Evolutionary conservation across 2,329 filamentous ascomycete species (phyloP).

Genomic region (Teratosphaeriaceae sp.): DNA sequence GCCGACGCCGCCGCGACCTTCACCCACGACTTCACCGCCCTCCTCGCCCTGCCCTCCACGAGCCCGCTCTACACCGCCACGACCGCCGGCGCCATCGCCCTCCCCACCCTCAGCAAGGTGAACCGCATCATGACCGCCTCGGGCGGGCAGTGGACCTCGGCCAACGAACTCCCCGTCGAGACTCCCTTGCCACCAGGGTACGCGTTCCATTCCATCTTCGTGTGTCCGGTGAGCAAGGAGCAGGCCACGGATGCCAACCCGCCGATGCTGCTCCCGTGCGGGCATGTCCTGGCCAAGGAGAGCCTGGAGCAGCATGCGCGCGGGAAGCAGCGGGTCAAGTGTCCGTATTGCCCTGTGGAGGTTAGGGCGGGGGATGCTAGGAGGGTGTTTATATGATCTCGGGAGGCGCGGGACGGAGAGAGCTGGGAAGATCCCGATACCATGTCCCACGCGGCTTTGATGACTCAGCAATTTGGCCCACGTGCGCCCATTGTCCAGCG

Average conservation of each 20-base stretch:
- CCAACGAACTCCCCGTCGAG: slow-evolving; percentile 76
- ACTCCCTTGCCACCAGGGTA: slow-evolving; percentile 57
- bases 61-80: slow-evolving; percentile 89
- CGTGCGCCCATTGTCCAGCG: too few relatives aligned
- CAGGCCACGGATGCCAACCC: slow-evolving; percentile 90
- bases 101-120: slow-evolving; percentile 84
- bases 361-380: slow-evolving; percentile 69
- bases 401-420: too few relatives aligned
- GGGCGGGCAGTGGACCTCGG: slow-evolving; percentile 89
- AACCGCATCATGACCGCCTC: slow-evolving; percentile 81
- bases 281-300: slow-evolving; percentile 86
- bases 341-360: slow-evolving; percentile 89
- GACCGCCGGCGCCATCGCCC: slow-evolving; percentile 84
- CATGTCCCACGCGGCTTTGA: too few relatives aligned
- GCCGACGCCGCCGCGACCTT: slow-evolving; percentile 72
- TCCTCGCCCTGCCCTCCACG: slow-evolving; percentile 82
- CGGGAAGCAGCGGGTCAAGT: slow-evolving; percentile 71
- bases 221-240: slow-evolving; percentile 94
- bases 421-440: too few relatives aligned
- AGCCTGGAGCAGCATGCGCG: slow-evolving; percentile 75
- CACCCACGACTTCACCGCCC: slow-evolving; percentile 73
- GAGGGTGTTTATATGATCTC: slow-evolving; percentile 51
- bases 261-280: slow-evolving; percentile 94
- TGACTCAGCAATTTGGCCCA: too few relatives aligned
- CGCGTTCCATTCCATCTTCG: slow-evolving; percentile 90